Evolutionary conservation across 2,329 filamentous ascomycete species (phyloP).

Genomic region (Botrytis cinerea): DNA sequence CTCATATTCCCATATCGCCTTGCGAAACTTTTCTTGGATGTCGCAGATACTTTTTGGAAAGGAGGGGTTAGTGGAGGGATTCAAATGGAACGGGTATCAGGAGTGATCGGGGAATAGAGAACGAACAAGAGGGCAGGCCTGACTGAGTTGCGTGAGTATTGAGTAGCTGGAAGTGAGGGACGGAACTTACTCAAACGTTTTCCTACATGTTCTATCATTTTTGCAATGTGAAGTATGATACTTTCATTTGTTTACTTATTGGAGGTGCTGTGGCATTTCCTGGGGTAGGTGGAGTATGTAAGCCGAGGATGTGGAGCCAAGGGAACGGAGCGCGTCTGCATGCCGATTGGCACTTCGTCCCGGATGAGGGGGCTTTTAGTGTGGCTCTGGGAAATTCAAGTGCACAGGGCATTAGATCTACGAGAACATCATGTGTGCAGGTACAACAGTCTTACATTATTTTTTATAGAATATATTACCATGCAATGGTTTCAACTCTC

Average conservation of each 20-base stretch:
- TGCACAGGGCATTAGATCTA: neutral
- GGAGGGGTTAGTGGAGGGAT: conserved; percentile 12
- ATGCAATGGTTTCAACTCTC: conserved; percentile 48
- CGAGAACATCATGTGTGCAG: neutral
- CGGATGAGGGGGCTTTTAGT: conserved; percentile 1
- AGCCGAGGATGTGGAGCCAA: conserved; percentile 20
- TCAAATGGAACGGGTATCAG: neutral
- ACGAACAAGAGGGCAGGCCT: conserved; percentile 16
- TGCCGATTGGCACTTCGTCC: neutral
- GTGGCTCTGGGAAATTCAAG: neutral
- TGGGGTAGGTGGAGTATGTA: conserved; percentile 21
- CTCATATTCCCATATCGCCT: conserved; percentile 80
- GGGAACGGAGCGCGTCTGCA: neutral
- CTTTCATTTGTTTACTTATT: neutral
- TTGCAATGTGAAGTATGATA: neutral
- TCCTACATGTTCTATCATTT: conserved; percentile 18
- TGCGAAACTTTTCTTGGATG: conserved; percentile 88
- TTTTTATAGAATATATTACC: neutral
- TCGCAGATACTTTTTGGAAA: conserved; percentile 75
- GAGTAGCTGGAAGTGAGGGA: too few relatives aligned
- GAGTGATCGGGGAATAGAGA: neutral
- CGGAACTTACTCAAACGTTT: conserved; percentile 15
- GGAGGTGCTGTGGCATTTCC: neutral
- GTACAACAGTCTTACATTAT: neutral
- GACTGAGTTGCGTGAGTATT: conserved; percentile 3